phyloP scores from a whole-genome alignment of 768 basidiomycete genomes.

The Hydnomerulius pinastri region DNA sequence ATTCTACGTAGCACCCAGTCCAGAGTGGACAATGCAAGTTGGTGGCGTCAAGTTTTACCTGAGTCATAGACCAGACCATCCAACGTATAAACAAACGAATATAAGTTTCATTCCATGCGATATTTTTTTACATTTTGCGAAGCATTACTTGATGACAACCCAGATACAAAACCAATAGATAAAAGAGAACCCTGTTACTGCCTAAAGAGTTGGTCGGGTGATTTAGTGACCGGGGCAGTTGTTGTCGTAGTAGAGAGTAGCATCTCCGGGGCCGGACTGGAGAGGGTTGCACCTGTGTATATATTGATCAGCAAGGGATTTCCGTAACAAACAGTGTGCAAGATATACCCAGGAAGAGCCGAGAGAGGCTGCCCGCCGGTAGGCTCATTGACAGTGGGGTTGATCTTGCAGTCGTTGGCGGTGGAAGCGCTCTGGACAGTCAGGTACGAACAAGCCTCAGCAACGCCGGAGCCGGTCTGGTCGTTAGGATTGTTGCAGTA shows the following conservation, averaged over 20 bases:
- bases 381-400: slow-evolving; percentile 26
- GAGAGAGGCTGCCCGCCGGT: slow-evolving; percentile 13
- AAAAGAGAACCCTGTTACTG: no score
- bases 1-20: no score
- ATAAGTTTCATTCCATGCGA: no score
- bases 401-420: slow-evolving; percentile 34
- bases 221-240: slow-evolving; percentile 27
- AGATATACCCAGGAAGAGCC: slow-evolving; percentile 18
- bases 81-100: no score
- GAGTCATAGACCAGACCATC: no score
- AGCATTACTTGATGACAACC: no score
- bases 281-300: slow-evolving; percentile 41
- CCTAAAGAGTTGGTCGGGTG: no score
- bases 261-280: slow-evolving; percentile 40
- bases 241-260: slow-evolving; percentile 32
- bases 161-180: no score
- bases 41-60: no score
- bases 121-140: no score
- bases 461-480: slow-evolving; percentile 37
- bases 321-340: no score
- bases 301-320: slow-evolving; percentile 20
- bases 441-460: slow-evolving; percentile 42
- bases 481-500: slow-evolving; percentile 43
- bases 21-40: no score
- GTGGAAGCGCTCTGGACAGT: slow-evolving; percentile 31